phyloP scores from a whole-genome alignment of 805 yeast genomes.

The Candida andamanensis region DNA sequence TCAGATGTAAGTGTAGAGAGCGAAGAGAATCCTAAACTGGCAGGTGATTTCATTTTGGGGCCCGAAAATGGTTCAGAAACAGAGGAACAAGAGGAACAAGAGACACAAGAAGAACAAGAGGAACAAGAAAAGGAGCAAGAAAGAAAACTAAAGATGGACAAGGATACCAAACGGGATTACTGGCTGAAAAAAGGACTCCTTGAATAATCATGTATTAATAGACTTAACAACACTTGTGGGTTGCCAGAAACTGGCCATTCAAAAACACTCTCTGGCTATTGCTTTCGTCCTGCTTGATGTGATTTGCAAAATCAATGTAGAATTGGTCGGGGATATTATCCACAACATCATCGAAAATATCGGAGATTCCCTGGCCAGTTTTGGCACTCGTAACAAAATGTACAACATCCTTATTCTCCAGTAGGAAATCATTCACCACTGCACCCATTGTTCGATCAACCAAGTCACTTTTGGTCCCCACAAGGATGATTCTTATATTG shows the following conservation, averaged over 20 bases:
- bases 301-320: conserved; percentile 16
- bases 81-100: conserved; percentile 10
- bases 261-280: conserved; percentile 7
- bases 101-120: conserved; percentile 1
- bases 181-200: conserved; percentile 42
- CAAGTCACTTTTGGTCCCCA: conserved; percentile 84
- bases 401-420: conserved; percentile 14
- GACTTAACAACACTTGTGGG: conserved; percentile 6
- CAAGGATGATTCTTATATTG: conserved; percentile 40
- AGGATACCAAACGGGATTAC: conserved; percentile 32
- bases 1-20: no score
- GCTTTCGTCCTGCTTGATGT: conserved; percentile 4
- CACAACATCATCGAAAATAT: conserved; percentile 28
- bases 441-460: conserved; percentile 15
- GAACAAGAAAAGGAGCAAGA: background rate
- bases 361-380: conserved; percentile 55
- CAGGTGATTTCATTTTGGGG: no score
- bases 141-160: conserved; percentile 26
- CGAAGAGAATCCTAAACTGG: conserved; percentile 2
- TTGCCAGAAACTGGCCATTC: conserved; percentile 6
- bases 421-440: conserved; percentile 10
- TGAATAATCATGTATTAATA: conserved; percentile 11
- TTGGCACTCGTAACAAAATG: conserved; percentile 60
- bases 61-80: no score
- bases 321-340: conserved; percentile 26